phyloP scores from a whole-genome alignment of 331 rosid species.

The Phaseolus coccineus region DNA sequence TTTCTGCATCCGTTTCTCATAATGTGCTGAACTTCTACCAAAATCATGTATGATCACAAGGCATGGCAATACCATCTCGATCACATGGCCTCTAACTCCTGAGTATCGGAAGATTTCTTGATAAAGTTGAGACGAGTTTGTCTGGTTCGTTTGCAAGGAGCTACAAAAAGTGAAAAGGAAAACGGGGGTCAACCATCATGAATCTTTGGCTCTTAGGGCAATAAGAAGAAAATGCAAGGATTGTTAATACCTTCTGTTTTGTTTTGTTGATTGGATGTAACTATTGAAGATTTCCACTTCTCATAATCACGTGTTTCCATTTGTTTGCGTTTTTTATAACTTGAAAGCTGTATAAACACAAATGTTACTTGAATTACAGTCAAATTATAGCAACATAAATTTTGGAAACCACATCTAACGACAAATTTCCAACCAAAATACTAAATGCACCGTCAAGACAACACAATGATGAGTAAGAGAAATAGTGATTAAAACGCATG shows the following conservation, averaged over 20 bases:
- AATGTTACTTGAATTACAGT: slow-evolving; percentile 24
- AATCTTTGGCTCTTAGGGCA: background rate
- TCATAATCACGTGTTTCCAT: slow-evolving; percentile 61
- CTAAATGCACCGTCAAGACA: background rate
- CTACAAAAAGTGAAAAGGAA: slow-evolving; percentile 43
- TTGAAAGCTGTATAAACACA: slow-evolving; percentile 63
- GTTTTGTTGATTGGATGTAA: slow-evolving; percentile 63
- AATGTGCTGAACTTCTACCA: slow-evolving; percentile 31
- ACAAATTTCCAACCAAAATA: background rate
- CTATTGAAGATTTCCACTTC: slow-evolving; percentile 75
- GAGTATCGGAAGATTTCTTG: slow-evolving; percentile 55
- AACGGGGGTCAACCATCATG: slow-evolving; percentile 2
- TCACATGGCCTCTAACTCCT: slow-evolving; percentile 62
- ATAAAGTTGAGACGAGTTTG: slow-evolving; percentile 66
- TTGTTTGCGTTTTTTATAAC: slow-evolving; percentile 66
- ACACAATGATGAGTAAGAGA: slow-evolving; percentile 1
- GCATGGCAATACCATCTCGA: slow-evolving; percentile 22
- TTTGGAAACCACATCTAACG: background rate
- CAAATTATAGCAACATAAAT: background rate
- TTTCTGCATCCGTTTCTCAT: background rate
- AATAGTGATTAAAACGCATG: slow-evolving; percentile 5
- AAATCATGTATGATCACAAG: slow-evolving; percentile 1
- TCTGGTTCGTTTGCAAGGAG: slow-evolving; percentile 57
- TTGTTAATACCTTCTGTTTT: slow-evolving; percentile 60
- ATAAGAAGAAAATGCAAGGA: slow-evolving; percentile 23